Evolutionary conservation across 305 asterid genomes (phyloP).

Genomic region (Ilex paraguariensis): DNA sequence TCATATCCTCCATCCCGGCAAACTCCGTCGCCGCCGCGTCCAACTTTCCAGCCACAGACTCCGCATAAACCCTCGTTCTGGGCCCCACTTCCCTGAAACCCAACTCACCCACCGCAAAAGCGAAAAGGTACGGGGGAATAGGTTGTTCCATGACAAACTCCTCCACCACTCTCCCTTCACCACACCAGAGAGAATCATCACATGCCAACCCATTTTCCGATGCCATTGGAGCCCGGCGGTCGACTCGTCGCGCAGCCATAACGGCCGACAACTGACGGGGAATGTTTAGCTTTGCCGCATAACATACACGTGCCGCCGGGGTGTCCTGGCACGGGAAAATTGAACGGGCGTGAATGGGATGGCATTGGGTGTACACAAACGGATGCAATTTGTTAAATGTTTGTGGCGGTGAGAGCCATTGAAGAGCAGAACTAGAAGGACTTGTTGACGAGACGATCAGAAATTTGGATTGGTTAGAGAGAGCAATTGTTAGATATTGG

Average conservation of each 20-base stretch:
- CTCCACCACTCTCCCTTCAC: slow-evolving; percentile 74
- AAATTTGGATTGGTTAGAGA: slow-evolving; percentile 52
- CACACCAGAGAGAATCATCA: slow-evolving; percentile 68
- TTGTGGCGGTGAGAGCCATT: slow-evolving; percentile 85
- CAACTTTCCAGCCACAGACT: slow-evolving; percentile 45
- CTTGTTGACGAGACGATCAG: slow-evolving; percentile 54
- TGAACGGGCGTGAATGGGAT: slow-evolving; percentile 88
- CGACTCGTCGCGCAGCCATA: slow-evolving; percentile 66
- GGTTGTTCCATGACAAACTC: slow-evolving; percentile 83
- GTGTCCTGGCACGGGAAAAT: slow-evolving; percentile 97
- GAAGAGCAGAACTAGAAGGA: slow-evolving; percentile 72
- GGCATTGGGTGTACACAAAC: slow-evolving; percentile 89
- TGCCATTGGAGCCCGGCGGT: slow-evolving; percentile 38
- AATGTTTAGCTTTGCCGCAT: slow-evolving; percentile 58
- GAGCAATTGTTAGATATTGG: slow-evolving; percentile 46
- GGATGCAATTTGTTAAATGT: slow-evolving; percentile 68
- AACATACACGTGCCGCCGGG: slow-evolving; percentile 73
- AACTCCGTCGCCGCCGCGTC: slow-evolving; percentile 81
- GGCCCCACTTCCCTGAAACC: slow-evolving; percentile 4
- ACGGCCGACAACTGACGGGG: slow-evolving; percentile 66
- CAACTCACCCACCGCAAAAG: neutral
- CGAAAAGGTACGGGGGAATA: neutral
- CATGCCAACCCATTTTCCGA: slow-evolving; percentile 46
- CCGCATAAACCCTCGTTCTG: slow-evolving; percentile 46
- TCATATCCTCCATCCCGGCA: slow-evolving; percentile 85